A percentile compares a stretch with the other conserved stretches of the same genome.
These are phyloP conservation scores for Mucor saturninus DNA, from an alignment of 371 early-diverging fungal species.

Conservation along the genomic window DNA sequence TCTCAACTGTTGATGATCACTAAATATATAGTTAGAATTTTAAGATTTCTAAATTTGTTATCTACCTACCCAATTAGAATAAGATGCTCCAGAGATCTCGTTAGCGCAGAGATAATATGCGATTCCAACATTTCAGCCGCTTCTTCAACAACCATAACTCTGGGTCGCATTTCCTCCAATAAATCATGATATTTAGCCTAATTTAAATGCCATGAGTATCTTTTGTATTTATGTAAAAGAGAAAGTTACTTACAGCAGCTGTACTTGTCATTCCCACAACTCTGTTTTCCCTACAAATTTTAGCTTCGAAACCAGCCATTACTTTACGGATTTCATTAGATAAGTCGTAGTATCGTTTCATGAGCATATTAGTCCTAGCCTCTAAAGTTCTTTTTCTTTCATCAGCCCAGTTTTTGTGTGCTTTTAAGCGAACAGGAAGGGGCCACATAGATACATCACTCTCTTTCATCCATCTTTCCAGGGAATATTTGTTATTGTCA, in stretches of 20 bases:
- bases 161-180: constrained; percentile 52
- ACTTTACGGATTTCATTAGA: constrained; percentile 49
- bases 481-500: constrained; percentile 19
- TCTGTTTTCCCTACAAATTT: constrained; percentile 50
- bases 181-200: constrained; percentile 69
- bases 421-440: constrained; percentile 50
- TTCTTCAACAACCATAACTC: constrained; percentile 73
- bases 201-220: not conserved
- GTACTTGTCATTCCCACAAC: constrained; percentile 77
- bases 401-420: constrained; percentile 64
- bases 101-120: constrained; percentile 66
- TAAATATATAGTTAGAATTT: constrained; percentile 14
- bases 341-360: constrained; percentile 41
- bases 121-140: constrained; percentile 79
- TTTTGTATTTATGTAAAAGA: not conserved
- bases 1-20: constrained; percentile 76
- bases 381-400: constrained; percentile 36
- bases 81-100: constrained; percentile 62
- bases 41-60: not conserved
- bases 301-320: constrained; percentile 44
- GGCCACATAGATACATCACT: constrained; percentile 64
- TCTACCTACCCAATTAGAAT: constrained; percentile 67
- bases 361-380: constrained; percentile 33
- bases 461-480: constrained; percentile 49
- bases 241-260: constrained; percentile 61